These are phyloP conservation scores for Malus sieversii DNA, from an alignment of 306 rosid genomes.

Conservation along the genomic window DNA sequence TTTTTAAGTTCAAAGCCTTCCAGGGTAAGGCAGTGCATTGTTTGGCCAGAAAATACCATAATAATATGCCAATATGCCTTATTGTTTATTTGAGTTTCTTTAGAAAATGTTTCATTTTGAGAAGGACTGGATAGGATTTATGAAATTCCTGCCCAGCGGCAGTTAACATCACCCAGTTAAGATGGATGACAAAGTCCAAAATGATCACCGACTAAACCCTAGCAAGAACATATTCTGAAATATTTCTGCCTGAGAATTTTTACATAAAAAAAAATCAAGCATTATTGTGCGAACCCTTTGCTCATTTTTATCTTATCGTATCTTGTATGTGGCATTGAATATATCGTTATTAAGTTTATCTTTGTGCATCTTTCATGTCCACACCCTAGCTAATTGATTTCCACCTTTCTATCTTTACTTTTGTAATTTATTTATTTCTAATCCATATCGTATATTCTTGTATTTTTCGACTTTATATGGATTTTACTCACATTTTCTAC, in stretches of 20 bases:
- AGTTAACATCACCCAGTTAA: background rate
- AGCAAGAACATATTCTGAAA: background rate
- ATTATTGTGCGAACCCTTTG: background rate
- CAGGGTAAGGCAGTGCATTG: too few species aligned
- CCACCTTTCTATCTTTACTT: background rate
- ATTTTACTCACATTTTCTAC: background rate
- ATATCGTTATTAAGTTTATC: slow-evolving; percentile 7
- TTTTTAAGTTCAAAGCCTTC: too few species aligned
- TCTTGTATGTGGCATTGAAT: background rate
- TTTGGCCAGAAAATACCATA: too few species aligned
- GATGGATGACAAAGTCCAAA: background rate
- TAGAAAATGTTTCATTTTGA: background rate
- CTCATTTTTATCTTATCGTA: slow-evolving; percentile 8
- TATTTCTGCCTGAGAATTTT: background rate
- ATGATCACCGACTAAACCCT: background rate
- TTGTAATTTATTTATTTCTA: background rate
- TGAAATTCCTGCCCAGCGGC: background rate
- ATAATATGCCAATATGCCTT: too few species aligned
- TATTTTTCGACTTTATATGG: background rate
- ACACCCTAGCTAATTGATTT: background rate
- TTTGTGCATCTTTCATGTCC: background rate
- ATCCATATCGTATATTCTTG: background rate
- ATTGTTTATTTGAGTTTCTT: too few species aligned
- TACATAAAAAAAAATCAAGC: background rate
- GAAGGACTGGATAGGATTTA: background rate